These are phyloP conservation scores for Geotrichum candidum DNA, from an alignment of 1,139 yeast genomes.

Conservation along the genomic window DNA sequence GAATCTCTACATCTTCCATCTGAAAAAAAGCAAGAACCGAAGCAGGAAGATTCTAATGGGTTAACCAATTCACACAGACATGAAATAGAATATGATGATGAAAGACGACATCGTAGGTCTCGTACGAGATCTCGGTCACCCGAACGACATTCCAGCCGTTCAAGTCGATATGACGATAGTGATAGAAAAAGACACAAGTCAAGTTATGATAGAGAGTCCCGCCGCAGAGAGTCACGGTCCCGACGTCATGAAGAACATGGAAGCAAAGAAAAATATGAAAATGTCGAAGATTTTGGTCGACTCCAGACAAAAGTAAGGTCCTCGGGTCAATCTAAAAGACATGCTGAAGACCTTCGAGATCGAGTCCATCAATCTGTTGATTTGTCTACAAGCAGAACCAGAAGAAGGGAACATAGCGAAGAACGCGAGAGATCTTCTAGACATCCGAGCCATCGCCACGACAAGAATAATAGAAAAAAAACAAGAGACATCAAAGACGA, in stretches of 20 bases:
- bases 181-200: not conserved
- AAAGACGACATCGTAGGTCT: not conserved
- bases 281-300: not conserved
- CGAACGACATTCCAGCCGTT: not conserved
- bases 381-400: not conserved
- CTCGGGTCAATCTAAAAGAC: not conserved
- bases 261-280: not conserved
- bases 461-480: no score
- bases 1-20: not conserved
- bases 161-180: not conserved
- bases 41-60: not conserved
- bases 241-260: not conserved
- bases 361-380: not conserved
- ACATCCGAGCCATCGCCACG: no score
- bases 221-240: not conserved
- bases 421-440: no score
- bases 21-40: not conserved
- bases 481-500: no score
- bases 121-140: not conserved
- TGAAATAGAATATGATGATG: not conserved
- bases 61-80: not conserved
- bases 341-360: not conserved
- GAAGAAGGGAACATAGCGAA: not conserved
- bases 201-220: not conserved
- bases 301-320: not conserved